Evolutionary conservation across 345 rosid species (phyloP).

Genomic region (Abelmoschus esculentus): DNA sequence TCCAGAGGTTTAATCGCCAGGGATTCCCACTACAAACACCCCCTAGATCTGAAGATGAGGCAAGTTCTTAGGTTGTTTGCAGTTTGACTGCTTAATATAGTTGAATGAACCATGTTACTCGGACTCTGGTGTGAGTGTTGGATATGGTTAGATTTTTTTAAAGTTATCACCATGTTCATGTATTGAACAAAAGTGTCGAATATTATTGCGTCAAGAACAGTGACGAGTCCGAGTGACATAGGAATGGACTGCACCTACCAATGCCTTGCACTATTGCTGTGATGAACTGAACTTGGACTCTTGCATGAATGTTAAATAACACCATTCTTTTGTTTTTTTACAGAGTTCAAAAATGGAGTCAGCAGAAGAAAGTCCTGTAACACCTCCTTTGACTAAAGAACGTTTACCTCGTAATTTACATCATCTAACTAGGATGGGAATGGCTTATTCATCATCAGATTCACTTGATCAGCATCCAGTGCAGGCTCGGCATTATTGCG

Average conservation of each 20-base stretch:
- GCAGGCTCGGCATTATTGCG: slow-evolving; percentile 54
- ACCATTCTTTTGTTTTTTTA: slow-evolving; percentile 7
- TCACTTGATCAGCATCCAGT: slow-evolving; percentile 56
- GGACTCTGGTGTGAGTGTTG: no score
- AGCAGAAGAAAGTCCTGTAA: slow-evolving; percentile 75
- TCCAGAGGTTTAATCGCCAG: slow-evolving; percentile 91
- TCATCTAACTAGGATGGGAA: slow-evolving; percentile 47
- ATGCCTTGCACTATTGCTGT: neutral
- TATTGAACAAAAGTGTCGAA: neutral
- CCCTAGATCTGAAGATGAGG: slow-evolving; percentile 92
- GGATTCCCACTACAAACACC: slow-evolving; percentile 89
- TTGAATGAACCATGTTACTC: neutral
- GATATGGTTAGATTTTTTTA: no score
- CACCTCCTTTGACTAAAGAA: slow-evolving; percentile 68
- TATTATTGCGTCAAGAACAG: neutral
- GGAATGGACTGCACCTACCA: neutral
- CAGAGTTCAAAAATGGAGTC: slow-evolving; percentile 71
- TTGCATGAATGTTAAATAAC: neutral
- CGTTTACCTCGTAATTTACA: slow-evolving; percentile 67
- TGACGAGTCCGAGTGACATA: neutral
- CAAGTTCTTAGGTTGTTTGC: slow-evolving; percentile 25
- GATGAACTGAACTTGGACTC: neutral
- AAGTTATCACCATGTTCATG: neutral
- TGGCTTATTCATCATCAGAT: slow-evolving; percentile 75
- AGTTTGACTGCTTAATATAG: neutral